Evolutionary conservation across 352 stramenopile genomes (phyloP).

Genomic region (Aphanomyces astaci): DNA sequence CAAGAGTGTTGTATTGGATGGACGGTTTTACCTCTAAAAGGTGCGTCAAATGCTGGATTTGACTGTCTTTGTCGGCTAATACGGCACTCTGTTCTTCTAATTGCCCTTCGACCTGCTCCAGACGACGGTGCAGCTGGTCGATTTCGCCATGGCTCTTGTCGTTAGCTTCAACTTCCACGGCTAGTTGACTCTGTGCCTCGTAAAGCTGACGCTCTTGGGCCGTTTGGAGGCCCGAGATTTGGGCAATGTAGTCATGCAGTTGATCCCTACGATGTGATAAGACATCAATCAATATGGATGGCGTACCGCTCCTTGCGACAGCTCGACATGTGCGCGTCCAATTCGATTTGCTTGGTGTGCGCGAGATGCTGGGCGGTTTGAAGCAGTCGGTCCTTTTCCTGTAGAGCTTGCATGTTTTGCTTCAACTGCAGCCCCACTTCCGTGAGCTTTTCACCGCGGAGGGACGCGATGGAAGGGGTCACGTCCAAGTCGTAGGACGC

Average conservation of each 20-base stretch:
- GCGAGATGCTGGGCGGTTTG: neutral
- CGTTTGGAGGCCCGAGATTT: neutral
- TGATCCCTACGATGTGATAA: slow-evolving; percentile 4
- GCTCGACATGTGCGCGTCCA: neutral
- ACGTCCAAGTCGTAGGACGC: slow-evolving; percentile 52
- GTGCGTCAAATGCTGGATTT: neutral
- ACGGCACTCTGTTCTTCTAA: neutral
- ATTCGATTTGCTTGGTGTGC: slow-evolving; percentile 17
- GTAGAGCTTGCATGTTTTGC: neutral
- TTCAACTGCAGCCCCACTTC: slow-evolving; percentile 1
- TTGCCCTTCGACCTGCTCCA: neutral
- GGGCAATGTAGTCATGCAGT: neutral
- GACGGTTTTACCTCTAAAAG: neutral
- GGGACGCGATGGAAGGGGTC: slow-evolving; percentile 57
- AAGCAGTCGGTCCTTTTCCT: slow-evolving; percentile 9
- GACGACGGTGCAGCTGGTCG: neutral
- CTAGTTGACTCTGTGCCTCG: neutral
- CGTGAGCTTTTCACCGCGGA: slow-evolving; percentile 63
- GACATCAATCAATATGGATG: too few relatives aligned
- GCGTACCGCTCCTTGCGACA: neutral
- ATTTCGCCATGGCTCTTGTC: neutral
- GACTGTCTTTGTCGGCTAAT: neutral
- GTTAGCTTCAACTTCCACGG: neutral
- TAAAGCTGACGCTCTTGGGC: neutral
- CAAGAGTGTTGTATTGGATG: too few relatives aligned